Evolutionary conservation across 2,329 filamentous ascomycete genomes (phyloP), one percentile per base, ranked within the genome.

Genomic region (Hypoxylon sp.): DNA sequence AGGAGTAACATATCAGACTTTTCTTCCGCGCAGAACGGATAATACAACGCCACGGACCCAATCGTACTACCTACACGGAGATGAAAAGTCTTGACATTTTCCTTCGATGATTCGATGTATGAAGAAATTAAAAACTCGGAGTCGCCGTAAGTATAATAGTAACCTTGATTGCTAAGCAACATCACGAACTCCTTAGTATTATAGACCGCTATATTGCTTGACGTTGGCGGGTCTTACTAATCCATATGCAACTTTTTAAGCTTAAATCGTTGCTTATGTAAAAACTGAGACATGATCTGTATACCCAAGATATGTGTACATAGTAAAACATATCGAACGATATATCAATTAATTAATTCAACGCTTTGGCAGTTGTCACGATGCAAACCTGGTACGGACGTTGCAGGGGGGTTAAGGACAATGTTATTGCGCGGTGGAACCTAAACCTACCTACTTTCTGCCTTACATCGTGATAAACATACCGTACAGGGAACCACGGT

Each of bases 201-300:
- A 22, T 35, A 26, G 5, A 42, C 35, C 13, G 26, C 24, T 33
- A 42, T 22, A 22, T 54, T 17, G 14, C 35, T 26, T 54, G 35
- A 42, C 35, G 24, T 46, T 56, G n/a, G 19, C 26, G 9, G 17
- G n/a, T 26, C 39, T 56, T 56, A 56, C 17, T 47, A 56, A 56
- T 47, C 39, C 29, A 35, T 56, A 56, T 56, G 54, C 42, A 56
- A 35, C 54, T 17, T 56, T 44, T 44, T 47, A 56, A 56, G 54
- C 54, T 56, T 56, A 56, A 47, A 47, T 56, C 22, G 54, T n/a
- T 54, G 51, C 39, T 39, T 33, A 35, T 39, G 37, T 13, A 14
- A 54, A n/a, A 10, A 14, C 3, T n/a, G 22, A n/a, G 11, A 19
- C 11, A 35, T 6, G 5, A 19, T 11, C 6, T 9, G 29, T 31